Evolutionary conservation across 2,329 filamentous ascomycete genomes (phyloP).

Genomic region (Lomentospora prolificans): DNA sequence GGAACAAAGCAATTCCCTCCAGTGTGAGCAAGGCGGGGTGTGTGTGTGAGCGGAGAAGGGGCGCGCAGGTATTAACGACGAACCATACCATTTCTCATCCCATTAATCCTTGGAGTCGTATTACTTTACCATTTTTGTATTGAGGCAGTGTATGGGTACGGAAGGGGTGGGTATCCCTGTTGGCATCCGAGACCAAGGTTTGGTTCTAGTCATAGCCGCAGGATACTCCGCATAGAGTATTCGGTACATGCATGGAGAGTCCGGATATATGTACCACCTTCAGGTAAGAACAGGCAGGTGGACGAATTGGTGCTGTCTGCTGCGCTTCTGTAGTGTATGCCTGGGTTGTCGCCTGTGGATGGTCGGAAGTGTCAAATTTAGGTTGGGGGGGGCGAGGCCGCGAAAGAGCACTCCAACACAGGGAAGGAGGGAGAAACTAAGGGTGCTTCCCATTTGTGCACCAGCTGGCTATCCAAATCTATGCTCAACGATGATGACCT

Average conservation of each 20-base stretch:
- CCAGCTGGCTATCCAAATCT: too few species aligned
- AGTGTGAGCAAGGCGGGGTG: slow-evolving; percentile 11
- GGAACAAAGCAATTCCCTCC: slow-evolving; percentile 20
- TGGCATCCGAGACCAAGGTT: slow-evolving; percentile 1
- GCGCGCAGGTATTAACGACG: slow-evolving; percentile 11
- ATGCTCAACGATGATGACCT: not conserved
- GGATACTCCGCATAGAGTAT: not conserved
- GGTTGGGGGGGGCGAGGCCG: not conserved
- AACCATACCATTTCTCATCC: slow-evolving; percentile 13
- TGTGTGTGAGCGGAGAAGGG: slow-evolving; percentile 10
- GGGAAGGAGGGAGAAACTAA: too few species aligned
- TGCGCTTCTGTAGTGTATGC: not conserved
- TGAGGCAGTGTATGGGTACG: not conserved
- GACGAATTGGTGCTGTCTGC: not conserved
- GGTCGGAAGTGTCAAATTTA: not conserved
- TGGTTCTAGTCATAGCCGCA: not conserved
- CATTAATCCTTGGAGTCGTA: slow-evolving; percentile 4
- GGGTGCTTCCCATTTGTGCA: too few species aligned
- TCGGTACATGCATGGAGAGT: not conserved
- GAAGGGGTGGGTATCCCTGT: not conserved
- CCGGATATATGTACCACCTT: slow-evolving; percentile 4
- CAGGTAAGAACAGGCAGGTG: slow-evolving; percentile 2
- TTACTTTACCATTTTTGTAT: not conserved
- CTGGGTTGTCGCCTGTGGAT: not conserved
- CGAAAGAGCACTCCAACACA: not conserved